Base-by-base conservation (phyloP, 1,284 basidiomycete genomes). In the Tilletia caries region DNA sequence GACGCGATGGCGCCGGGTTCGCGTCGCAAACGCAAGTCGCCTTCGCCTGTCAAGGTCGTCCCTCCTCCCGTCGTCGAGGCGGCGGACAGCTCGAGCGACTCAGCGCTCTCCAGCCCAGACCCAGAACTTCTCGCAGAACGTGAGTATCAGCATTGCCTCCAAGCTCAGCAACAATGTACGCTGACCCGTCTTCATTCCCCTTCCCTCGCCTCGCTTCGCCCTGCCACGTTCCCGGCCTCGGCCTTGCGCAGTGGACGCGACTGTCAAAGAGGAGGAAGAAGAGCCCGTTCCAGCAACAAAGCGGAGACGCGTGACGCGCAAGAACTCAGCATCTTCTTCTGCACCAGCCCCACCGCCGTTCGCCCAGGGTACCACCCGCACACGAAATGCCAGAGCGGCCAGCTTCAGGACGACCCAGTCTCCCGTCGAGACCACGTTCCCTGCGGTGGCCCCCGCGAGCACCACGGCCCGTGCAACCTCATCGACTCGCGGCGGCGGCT, bases 1-100 rank as follows among this genome's bases (percentile, higher is more conserved):
- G n/a, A 54, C 52, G 52, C 52, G 32, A 62, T 62, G 58, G 58
- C 58, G 34, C 58, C 58, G 13, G 58, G 58, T 6, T 62, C 58
- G 33, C 58, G 58, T 15, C 27, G 58, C 29, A 62, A 62, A 29
- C 58, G 58, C 58, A 62, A 62, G 58, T 62, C 58, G 15, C 58
- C 58, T 20, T 29, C 58, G 58, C 58, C 58, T 34, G 48, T 5
- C 2, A 50, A 50, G 48, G 20, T 50, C 12, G 48, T 25, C 48
- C 58, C 32, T 15, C 13, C 58, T 15, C 27, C 27, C 27, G 32
- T 37, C 4, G 15, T 18, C 27, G 27, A 25, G 3, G 58, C 58
- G 12, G 20, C 20, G 18, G 58, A 62, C 15, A 62, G 58, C 58
- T 62, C 58, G 8, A 62, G 58, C 58, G 58, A 37, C 29, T 62